Percentiles rank a stretch among this genome's conserved stretches.
These are phyloP conservation scores for Albizia julibrissin DNA, from an alignment of 306 rosid species.

Conservation along the genomic window DNA sequence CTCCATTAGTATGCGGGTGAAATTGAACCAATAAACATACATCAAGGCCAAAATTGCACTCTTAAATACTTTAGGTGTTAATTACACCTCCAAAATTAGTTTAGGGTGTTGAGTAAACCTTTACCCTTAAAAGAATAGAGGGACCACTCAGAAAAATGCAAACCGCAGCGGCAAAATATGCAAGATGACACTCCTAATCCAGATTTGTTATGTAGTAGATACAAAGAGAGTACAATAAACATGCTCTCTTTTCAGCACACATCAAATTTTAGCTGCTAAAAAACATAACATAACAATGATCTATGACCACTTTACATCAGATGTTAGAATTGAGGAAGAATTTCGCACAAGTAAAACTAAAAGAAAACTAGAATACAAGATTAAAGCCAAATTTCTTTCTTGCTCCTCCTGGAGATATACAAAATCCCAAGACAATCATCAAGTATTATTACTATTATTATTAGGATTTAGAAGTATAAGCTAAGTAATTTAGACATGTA, in stretches of 20 bases:
- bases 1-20: too few species aligned
- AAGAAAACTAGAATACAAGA: neutral
- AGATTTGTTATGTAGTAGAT: neutral
- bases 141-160: too few species aligned
- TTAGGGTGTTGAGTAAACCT: rapidly evolving
- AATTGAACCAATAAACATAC: too few species aligned
- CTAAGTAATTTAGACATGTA: neutral
- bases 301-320: neutral
- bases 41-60: too few species aligned
- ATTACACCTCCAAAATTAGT: too few species aligned
- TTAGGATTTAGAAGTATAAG: neutral
- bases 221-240: neutral
- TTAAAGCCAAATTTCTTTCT: neutral
- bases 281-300: neutral
- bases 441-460: neutral
- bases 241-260: neutral
- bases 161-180: neutral
- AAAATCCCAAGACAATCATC: neutral
- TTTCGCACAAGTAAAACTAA: neutral
- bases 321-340: neutral
- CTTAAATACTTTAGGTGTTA: too few species aligned
- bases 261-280: neutral
- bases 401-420: neutral
- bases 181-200: neutral
- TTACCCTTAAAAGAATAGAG: too few species aligned